Evolutionary conservation across 495 filamentous ascomycete species (phyloP).

Genomic region (Lasiosphaeria ovina): DNA sequence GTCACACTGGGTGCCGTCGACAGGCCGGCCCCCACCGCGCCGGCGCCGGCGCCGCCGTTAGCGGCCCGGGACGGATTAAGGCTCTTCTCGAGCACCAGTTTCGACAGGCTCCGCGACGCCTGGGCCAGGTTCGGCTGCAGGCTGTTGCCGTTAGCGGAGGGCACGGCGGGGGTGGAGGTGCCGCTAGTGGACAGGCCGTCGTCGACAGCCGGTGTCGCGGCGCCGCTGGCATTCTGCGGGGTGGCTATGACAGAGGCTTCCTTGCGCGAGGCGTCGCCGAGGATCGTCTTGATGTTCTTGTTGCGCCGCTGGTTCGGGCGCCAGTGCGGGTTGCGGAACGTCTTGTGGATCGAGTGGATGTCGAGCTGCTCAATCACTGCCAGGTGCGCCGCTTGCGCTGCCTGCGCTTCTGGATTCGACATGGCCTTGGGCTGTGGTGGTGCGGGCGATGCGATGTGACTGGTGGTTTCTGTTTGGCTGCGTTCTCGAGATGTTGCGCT

Average conservation of each 20-base stretch:
- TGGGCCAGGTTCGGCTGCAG: slow-evolving; percentile 72
- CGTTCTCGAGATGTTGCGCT: no score
- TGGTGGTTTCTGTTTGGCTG: neutral
- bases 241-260: slow-evolving; percentile 75
- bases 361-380: slow-evolving; percentile 81
- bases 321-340: slow-evolving; percentile 86
- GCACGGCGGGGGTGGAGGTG: slow-evolving; percentile 58
- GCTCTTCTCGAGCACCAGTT: slow-evolving; percentile 76
- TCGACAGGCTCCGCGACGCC: slow-evolving; percentile 77
- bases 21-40: slow-evolving; percentile 30
- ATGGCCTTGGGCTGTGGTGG: slow-evolving; percentile 21
- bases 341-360: slow-evolving; percentile 74
- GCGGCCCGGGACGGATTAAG: slow-evolving; percentile 26
- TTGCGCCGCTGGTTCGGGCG: slow-evolving; percentile 90
- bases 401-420: slow-evolving; percentile 34
- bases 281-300: slow-evolving; percentile 95
- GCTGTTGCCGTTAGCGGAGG: slow-evolving; percentile 32
- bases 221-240: slow-evolving; percentile 72
- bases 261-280: slow-evolving; percentile 83
- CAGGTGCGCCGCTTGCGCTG: slow-evolving; percentile 50
- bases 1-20: slow-evolving; percentile 67
- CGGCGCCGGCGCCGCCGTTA: slow-evolving; percentile 28
- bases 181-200: slow-evolving; percentile 55
- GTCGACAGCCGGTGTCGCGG: slow-evolving; percentile 65
- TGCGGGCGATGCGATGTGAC: neutral